Percentiles rank a stretch among this genome's conserved stretches.
These are phyloP conservation scores for Prunus kanzakura DNA, from an alignment of 306 rosid genomes.

Conservation along the genomic window DNA sequence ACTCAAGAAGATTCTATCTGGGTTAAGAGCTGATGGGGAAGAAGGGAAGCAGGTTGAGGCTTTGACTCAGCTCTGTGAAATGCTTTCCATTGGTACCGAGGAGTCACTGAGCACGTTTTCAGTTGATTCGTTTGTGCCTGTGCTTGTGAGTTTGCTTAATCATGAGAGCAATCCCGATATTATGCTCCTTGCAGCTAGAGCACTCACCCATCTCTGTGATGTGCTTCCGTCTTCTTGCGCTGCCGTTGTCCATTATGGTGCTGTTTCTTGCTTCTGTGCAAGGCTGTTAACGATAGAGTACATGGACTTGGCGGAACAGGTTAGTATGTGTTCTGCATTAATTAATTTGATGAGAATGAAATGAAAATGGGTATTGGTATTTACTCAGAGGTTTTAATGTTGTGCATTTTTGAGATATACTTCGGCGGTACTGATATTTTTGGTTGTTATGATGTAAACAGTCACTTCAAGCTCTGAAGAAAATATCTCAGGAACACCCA, in stretches of 20 bases:
- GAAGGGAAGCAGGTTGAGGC: conserved; percentile 98
- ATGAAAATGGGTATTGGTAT: background rate
- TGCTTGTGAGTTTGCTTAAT: conserved; percentile 90
- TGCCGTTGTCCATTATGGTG: conserved; percentile 97
- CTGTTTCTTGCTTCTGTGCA: conserved; percentile 91
- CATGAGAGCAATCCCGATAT: conserved; percentile 97
- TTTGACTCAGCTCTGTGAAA: conserved; percentile 87
- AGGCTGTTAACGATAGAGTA: conserved; percentile 94
- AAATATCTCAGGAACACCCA: conserved; percentile 98
- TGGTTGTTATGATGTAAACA: conserved; percentile 43
- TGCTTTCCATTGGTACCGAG: conserved; percentile 97
- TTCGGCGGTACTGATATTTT: conserved; percentile 23
- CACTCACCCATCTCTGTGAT: conserved; percentile 90
- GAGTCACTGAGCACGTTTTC: conserved; percentile 91
- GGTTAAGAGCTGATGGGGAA: conserved; percentile 89
- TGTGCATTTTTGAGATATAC: background rate
- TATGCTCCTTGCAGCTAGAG: conserved; percentile 99
- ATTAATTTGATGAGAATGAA: conserved; percentile 11
- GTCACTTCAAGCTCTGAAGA: conserved; percentile 99
- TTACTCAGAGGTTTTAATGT: background rate
- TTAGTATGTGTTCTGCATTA: conserved; percentile 24
- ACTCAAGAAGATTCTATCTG: conserved; percentile 80
- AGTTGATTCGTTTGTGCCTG: conserved; percentile 92
- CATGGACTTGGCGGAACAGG: conserved; percentile 99
- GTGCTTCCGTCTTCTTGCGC: conserved; percentile 96